Percentiles rank a stretch among this genome's conserved stretches.
Evolutionary conservation across 2,329 filamentous ascomycete genomes (phyloP).

Genomic region (Talaromyces sp.): DNA sequence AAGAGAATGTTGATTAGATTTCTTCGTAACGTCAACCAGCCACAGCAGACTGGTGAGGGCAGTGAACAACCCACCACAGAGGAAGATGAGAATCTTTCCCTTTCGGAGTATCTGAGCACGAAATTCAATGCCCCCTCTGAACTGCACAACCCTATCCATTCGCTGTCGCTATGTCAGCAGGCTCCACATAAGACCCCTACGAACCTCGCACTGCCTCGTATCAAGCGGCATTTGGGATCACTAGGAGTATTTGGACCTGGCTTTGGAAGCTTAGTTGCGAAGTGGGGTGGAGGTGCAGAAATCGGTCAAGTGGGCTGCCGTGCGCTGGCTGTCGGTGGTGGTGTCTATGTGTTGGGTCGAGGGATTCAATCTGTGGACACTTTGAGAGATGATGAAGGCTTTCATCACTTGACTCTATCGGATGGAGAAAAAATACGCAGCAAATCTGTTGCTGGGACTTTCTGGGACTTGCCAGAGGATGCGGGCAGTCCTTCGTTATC

Average conservation of each 20-base stretch:
- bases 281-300: conserved; percentile 89
- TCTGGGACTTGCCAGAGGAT: conserved; percentile 37
- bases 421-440: conserved; percentile 39
- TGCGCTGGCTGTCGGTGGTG: conserved; percentile 85
- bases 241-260: conserved; percentile 85
- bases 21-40: conserved; percentile 74
- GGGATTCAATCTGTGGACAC: conserved; percentile 51
- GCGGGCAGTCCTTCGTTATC: conserved; percentile 19
- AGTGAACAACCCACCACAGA: conserved; percentile 31
- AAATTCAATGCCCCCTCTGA: conserved; percentile 67
- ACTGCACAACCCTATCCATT: conserved; percentile 64
- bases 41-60: conserved; percentile 59
- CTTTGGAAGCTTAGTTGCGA: conserved; percentile 85
- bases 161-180: conserved; percentile 73
- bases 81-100: conserved; percentile 56
- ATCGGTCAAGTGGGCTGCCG: conserved; percentile 89
- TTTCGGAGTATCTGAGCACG: conserved; percentile 48
- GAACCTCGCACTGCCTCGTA: conserved; percentile 68
- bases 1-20: conserved; percentile 93
- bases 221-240: conserved; percentile 77
- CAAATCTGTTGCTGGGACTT: conserved; percentile 38
- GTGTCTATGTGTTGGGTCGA: conserved; percentile 80
- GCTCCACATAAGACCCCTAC: conserved; percentile 55
- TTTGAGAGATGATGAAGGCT: conserved; percentile 23
- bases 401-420: conserved; percentile 34